phyloP scores from a whole-genome alignment of 257 asterid genomes.

The Plantago major region DNA sequence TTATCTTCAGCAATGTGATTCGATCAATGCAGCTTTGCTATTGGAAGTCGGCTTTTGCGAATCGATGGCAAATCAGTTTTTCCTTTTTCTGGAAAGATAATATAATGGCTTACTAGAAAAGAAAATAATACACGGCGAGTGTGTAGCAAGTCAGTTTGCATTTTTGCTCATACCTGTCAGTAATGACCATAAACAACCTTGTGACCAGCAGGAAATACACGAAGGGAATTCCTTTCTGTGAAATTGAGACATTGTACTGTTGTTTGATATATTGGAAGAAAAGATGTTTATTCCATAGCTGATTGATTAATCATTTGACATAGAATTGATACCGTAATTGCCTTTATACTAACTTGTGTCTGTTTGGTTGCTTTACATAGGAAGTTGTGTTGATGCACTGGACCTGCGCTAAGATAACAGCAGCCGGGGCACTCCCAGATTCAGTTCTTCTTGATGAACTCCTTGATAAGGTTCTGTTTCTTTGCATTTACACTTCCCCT shows the following conservation, averaged over 20 bases:
- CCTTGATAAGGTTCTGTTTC: constrained; percentile 63
- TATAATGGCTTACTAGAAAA: no score
- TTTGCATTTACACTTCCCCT: not conserved
- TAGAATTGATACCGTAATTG: not conserved
- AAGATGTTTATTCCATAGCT: not conserved
- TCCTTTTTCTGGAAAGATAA: no score
- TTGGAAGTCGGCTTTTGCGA: no score
- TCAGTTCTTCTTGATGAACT: constrained; percentile 67
- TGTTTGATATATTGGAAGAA: constrained; percentile 12
- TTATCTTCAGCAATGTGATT: no score
- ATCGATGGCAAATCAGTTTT: no score
- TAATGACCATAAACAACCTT: no score
- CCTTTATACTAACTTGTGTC: constrained; percentile 1
- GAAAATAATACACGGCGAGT: no score
- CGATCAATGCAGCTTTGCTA: no score
- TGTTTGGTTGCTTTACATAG: constrained; percentile 38
- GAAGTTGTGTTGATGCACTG: constrained; percentile 94
- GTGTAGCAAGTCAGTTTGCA: no score
- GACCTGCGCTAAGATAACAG: constrained; percentile 80
- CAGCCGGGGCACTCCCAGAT: constrained; percentile 72
- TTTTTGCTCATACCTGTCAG: no score
- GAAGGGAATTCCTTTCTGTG: no score
- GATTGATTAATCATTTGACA: constrained; percentile 12
- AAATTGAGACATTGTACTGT: constrained; percentile 3
- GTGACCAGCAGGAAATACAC: no score